phyloP scores from a whole-genome alignment of 2,329 filamentous ascomycete genomes.

The Cladosporium velox region DNA sequence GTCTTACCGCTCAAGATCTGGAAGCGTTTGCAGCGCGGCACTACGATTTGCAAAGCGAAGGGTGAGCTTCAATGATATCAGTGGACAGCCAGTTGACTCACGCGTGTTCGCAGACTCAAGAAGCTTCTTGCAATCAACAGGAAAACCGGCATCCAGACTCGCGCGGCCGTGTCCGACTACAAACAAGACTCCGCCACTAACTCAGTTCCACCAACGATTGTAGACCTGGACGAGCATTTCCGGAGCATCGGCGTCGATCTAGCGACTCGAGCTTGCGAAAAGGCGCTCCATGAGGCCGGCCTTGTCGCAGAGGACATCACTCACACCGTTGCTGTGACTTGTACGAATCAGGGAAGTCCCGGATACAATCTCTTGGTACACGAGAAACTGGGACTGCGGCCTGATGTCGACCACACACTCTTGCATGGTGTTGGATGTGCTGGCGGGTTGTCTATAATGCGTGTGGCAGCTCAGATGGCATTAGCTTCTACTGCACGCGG shows the following conservation, averaged over 20 bases:
- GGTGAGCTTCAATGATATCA: not conserved
- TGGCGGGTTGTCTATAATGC: conserved; percentile 36
- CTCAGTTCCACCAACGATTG: not conserved
- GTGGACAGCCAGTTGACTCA: not conserved
- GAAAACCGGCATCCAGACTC: conserved; percentile 15
- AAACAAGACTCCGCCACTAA: not conserved
- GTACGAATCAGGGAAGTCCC: conserved; percentile 42
- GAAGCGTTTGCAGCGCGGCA: not conserved
- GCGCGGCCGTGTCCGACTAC: not conserved
- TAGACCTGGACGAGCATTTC: conserved; percentile 35
- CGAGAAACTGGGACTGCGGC: conserved; percentile 35
- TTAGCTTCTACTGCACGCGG: conserved; percentile 62
- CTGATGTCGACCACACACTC: conserved; percentile 38
- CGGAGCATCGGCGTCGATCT: conserved; percentile 37
- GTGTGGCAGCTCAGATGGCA: conserved; percentile 63
- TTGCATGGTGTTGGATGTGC: conserved; percentile 44
- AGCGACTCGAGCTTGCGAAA: conserved; percentile 36
- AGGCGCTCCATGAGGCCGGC: conserved; percentile 38
- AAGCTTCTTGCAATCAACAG: conserved; percentile 18
- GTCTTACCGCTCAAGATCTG: not conserved
- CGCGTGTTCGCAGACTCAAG: not conserved
- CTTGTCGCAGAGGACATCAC: conserved; percentile 36
- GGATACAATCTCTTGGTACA: conserved; percentile 43
- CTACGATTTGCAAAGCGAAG: not conserved
- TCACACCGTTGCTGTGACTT: conserved; percentile 43